Evolutionary conservation across 2,329 filamentous ascomycete species (phyloP).

Genomic region (Colletotrichum destructivum): DNA sequence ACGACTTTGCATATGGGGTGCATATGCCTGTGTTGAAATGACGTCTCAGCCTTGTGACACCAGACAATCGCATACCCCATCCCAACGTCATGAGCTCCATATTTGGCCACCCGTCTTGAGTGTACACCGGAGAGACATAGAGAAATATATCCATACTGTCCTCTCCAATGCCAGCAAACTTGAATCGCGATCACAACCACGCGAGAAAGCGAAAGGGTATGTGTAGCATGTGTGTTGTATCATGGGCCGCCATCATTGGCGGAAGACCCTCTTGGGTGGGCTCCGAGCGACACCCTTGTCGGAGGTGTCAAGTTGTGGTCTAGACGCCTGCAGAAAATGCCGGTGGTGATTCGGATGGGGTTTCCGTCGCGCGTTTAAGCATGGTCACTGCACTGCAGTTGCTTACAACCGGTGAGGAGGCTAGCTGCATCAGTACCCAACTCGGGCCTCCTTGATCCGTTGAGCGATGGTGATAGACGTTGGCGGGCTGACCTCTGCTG

Average conservation of each 20-base stretch:
- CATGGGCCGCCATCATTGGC: constrained; percentile 27
- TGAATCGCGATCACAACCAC: constrained; percentile 1
- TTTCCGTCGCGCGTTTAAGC: constrained; percentile 36
- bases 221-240: constrained; percentile 3
- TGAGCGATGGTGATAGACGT: constrained; percentile 20
- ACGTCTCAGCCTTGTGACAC: constrained; percentile 50
- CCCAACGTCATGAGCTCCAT: constrained; percentile 29
- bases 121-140: not conserved
- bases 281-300: constrained; percentile 27
- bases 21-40: constrained; percentile 44
- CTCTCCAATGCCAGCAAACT: constrained; percentile 5
- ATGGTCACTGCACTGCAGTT: constrained; percentile 20
- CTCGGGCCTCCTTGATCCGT: constrained; percentile 25
- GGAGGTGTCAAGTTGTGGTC: constrained; percentile 27
- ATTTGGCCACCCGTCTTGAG: constrained; percentile 7
- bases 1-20: constrained; percentile 42
- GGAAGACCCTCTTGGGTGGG: constrained; percentile 17
- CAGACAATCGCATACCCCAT: constrained; percentile 21
- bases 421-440: constrained; percentile 42
- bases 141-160: not conserved
- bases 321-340: constrained; percentile 39
- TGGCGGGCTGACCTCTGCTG: constrained; percentile 28
- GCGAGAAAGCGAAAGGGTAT: constrained; percentile 2
- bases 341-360: constrained; percentile 33
- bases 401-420: constrained; percentile 12